Evolutionary conservation across 148 eudicot species (phyloP).

Genomic region (Rhododendron griersonianum): DNA sequence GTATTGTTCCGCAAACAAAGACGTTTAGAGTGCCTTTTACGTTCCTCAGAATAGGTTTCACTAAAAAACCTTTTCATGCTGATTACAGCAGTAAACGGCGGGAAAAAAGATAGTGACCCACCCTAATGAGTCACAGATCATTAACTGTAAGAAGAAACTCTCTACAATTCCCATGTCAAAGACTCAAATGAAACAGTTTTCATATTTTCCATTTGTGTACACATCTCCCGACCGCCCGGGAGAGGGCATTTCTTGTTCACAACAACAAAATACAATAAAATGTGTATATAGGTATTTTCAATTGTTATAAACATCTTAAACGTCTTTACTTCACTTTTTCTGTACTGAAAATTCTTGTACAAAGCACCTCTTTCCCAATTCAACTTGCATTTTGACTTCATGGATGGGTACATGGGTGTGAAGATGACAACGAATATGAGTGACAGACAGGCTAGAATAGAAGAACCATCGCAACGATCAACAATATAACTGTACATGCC

Average conservation of each 20-base stretch:
- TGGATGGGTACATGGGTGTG: background rate
- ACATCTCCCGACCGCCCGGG: background rate
- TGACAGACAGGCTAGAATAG: conserved; percentile 17
- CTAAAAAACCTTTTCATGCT: background rate
- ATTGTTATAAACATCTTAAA: background rate
- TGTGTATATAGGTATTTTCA: background rate
- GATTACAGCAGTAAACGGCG: background rate
- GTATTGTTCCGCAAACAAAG: background rate
- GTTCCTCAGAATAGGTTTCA: background rate
- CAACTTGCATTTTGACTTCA: background rate
- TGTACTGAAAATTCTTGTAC: background rate
- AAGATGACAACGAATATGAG: background rate
- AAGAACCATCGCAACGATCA: conserved; percentile 41
- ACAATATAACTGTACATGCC: conserved; percentile 54
- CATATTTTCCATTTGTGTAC: background rate
- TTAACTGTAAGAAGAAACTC: background rate
- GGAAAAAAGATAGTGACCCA: too few species aligned
- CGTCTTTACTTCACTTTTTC: background rate
- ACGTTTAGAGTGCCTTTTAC: background rate
- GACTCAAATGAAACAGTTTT: background rate
- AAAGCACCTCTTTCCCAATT: background rate
- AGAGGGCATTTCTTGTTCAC: background rate
- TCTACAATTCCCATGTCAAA: background rate
- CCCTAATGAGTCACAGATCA: too few species aligned
- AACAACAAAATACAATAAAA: background rate